These are phyloP conservation scores for Aspergillus oerlinghausenensis DNA, from an alignment of 2,329 filamentous ascomycete genomes.

Conservation along the genomic window DNA sequence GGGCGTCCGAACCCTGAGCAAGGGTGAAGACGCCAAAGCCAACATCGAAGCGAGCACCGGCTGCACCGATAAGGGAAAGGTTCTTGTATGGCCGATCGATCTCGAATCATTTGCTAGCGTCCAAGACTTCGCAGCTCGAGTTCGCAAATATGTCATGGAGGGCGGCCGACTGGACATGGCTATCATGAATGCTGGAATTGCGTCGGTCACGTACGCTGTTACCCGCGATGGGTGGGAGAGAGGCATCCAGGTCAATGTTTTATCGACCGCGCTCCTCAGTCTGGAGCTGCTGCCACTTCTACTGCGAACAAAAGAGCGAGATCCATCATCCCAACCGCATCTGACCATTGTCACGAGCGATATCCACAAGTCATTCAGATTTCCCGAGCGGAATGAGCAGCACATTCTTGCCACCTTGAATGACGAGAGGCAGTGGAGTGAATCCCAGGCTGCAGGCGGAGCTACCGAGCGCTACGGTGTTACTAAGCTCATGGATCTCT, in stretches of 20 bases:
- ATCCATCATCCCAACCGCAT: slow-evolving; percentile 9
- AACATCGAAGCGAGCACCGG: slow-evolving; percentile 33
- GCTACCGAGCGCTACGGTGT: slow-evolving; percentile 10
- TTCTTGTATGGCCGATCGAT: slow-evolving; percentile 47
- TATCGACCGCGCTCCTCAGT: slow-evolving; percentile 20
- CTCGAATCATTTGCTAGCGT: slow-evolving; percentile 39
- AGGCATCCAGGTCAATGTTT: slow-evolving; percentile 22
- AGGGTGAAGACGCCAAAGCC: slow-evolving; percentile 42
- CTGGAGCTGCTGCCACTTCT: slow-evolving; percentile 17
- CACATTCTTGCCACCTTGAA: slow-evolving; percentile 3
- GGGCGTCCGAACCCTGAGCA: slow-evolving; percentile 38
- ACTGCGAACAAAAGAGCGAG: slow-evolving; percentile 3
- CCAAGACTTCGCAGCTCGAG: slow-evolving; percentile 32
- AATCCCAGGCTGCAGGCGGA: neutral
- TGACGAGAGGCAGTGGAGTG: neutral
- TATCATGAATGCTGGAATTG: slow-evolving; percentile 38
- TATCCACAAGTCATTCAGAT: slow-evolving; percentile 16
- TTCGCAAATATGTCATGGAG: slow-evolving; percentile 20
- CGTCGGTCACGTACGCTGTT: slow-evolving; percentile 6
- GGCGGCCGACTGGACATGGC: slow-evolving; percentile 33
- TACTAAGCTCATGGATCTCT: slow-evolving; percentile 13
- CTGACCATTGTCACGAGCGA: slow-evolving; percentile 20
- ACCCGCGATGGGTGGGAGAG: slow-evolving; percentile 19
- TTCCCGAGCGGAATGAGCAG: slow-evolving; percentile 11
- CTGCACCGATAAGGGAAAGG: slow-evolving; percentile 13